Evolutionary conservation across 1,284 basidiomycete species (phyloP).

Genomic region (Moesziomyces antarcticus): DNA sequence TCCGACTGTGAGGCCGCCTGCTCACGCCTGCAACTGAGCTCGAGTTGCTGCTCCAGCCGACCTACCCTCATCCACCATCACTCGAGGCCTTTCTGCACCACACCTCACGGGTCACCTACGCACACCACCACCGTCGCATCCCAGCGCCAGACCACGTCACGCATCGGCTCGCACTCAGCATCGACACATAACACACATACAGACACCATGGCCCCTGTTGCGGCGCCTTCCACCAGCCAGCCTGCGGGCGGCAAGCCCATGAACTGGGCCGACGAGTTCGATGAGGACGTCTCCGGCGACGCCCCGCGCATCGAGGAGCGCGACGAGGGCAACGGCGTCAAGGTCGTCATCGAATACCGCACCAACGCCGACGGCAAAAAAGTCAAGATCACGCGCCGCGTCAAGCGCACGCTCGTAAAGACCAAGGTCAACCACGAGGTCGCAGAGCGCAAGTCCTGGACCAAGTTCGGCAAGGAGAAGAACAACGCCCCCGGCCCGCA

Average conservation of each 20-base stretch:
- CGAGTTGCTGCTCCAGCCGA: background rate
- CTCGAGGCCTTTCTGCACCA: background rate
- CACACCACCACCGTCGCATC: no score
- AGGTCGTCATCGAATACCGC: conserved; percentile 84
- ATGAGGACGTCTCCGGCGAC: conserved; percentile 50
- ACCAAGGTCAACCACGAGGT: conserved; percentile 92
- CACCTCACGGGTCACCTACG: background rate
- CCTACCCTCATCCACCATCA: conserved; percentile 16
- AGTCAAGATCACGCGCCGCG: conserved; percentile 88
- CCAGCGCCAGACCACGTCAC: no score
- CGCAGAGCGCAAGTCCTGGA: conserved; percentile 91
- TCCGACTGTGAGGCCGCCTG: no score
- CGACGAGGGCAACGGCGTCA: conserved; percentile 87
- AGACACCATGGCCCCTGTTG: conserved; percentile 42
- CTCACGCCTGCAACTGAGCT: no score
- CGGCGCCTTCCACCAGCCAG: conserved; percentile 42
- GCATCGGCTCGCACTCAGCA: no score
- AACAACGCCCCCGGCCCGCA: conserved; percentile 90
- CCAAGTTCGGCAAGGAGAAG: conserved; percentile 93
- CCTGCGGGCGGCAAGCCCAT: conserved; percentile 49
- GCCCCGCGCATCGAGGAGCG: conserved; percentile 71
- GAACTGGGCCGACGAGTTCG: conserved; percentile 67
- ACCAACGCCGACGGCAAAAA: conserved; percentile 93
- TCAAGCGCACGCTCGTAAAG: conserved; percentile 87
- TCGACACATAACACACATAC: conserved; percentile 2